Conservation (phyloP, 306 rosid genomes). For the Boehmeria nivea region DNA sequence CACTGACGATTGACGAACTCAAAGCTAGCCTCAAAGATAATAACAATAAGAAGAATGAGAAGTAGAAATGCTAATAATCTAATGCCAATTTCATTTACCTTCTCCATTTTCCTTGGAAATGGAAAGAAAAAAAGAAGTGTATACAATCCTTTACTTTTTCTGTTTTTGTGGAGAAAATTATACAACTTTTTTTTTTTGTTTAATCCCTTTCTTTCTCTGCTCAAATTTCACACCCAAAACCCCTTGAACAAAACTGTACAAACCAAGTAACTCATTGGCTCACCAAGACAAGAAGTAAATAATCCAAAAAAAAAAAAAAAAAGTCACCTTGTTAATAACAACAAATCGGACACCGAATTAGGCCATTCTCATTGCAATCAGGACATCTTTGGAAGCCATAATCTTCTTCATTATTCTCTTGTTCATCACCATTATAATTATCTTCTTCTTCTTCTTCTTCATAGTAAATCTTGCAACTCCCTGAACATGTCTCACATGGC, state of each 20-base stretch:
- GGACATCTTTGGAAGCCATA: constrained; percentile 76
- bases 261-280: constrained; percentile 25
- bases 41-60: too few relatives aligned
- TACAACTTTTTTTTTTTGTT: constrained; percentile 12
- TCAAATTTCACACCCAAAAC: too few relatives aligned
- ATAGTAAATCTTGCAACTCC: constrained; percentile 86
- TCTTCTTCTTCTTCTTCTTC: constrained; percentile 42
- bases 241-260: constrained; percentile 43
- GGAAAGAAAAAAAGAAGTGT: constrained; percentile 1
- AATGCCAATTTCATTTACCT: not conserved
- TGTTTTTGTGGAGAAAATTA: constrained; percentile 13
- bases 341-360: constrained; percentile 69
- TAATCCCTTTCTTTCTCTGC: too few relatives aligned
- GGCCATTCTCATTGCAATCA: constrained; percentile 89
- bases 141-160: constrained; percentile 23
- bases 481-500: constrained; percentile 86
- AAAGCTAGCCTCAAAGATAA: not conserved
- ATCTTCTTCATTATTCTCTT: constrained; percentile 14
- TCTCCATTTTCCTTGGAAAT: not conserved
- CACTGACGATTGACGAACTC: too few relatives aligned
- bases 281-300: constrained; percentile 15
- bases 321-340: constrained; percentile 44
- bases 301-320: constrained; percentile 27
- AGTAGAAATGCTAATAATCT: too few relatives aligned
- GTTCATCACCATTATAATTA: constrained; percentile 18